phyloP scores from a whole-genome alignment of 495 filamentous ascomycete species.

The Cercophora newfieldiana region DNA sequence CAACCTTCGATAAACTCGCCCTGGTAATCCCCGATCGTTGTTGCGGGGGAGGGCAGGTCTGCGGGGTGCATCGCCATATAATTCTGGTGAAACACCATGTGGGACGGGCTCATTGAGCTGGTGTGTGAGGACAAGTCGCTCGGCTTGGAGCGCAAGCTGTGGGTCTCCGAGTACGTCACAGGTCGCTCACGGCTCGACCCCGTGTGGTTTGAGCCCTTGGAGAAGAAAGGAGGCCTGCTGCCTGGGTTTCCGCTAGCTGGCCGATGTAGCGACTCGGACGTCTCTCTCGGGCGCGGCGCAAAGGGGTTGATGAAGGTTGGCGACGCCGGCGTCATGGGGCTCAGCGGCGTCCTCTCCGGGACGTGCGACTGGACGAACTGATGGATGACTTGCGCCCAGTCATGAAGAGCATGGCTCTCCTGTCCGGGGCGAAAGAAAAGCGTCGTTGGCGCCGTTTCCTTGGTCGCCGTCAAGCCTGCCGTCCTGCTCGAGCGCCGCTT shows the following conservation, averaged over 20 bases:
- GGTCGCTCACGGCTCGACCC: conserved; percentile 43
- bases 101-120: conserved; percentile 45
- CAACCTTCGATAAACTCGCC: conserved; percentile 58
- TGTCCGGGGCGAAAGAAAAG: conserved; percentile 49
- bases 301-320: conserved; percentile 50
- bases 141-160: conserved; percentile 53
- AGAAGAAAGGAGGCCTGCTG: conserved; percentile 35
- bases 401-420: conserved; percentile 39
- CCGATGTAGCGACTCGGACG: conserved; percentile 31
- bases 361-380: conserved; percentile 40
- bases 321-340: conserved; percentile 44
- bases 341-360: conserved; percentile 37
- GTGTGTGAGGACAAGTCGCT: conserved; percentile 56
- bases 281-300: conserved; percentile 36
- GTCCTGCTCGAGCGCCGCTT: conserved; percentile 59
- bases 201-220: conserved; percentile 37
- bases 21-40: conserved; percentile 51
- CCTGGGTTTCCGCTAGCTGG: conserved; percentile 21
- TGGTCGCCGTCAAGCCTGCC: conserved; percentile 45
- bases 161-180: conserved; percentile 46
- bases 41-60: conserved; percentile 54
- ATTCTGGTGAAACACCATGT: conserved; percentile 40
- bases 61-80: conserved; percentile 45
- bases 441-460: conserved; percentile 42
- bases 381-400: conserved; percentile 50